A percentile compares a stretch with the other conserved stretches of the same genome.
These are phyloP conservation scores for Sanghuangporus weigelae DNA, from an alignment of 1,284 basidiomycete species.

Conservation along the genomic window DNA sequence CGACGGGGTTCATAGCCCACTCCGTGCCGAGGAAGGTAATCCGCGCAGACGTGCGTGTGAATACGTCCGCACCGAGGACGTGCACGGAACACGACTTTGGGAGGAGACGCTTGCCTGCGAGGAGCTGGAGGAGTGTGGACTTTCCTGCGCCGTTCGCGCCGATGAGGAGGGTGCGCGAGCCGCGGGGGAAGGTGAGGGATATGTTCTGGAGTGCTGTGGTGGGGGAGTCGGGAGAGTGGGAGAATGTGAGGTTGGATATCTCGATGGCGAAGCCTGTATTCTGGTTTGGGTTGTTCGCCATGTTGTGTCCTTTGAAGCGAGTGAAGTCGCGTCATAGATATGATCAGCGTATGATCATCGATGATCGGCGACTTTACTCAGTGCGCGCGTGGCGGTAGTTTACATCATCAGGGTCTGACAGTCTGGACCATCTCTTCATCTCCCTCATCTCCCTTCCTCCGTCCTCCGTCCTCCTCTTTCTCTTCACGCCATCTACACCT, in stretches of 20 bases:
- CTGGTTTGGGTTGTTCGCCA: background rate
- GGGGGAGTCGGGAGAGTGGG: slow-evolving; percentile 37
- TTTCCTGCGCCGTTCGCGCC: slow-evolving; percentile 97
- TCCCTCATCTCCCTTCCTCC: background rate
- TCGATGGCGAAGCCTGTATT: slow-evolving; percentile 37
- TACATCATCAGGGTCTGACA: too few species aligned
- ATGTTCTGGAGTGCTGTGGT: slow-evolving; percentile 60
- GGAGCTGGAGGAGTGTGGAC: slow-evolving; percentile 89
- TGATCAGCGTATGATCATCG: too few species aligned
- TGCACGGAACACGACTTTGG: slow-evolving; percentile 55
- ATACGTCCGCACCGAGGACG: slow-evolving; percentile 82
- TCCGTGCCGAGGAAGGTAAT: slow-evolving; percentile 91
- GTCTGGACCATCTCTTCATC: background rate
- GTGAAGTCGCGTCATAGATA: too few species aligned
- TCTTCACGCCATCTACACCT: background rate
- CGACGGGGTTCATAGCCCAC: slow-evolving; percentile 97
- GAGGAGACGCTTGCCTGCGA: slow-evolving; percentile 86
- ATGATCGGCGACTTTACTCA: too few species aligned
- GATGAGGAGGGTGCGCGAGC: slow-evolving; percentile 77
- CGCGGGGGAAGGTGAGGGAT: slow-evolving; percentile 59
- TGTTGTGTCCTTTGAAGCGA: too few species aligned
- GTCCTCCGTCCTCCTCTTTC: background rate
- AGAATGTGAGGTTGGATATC: slow-evolving; percentile 58
- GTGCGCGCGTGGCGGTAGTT: too few species aligned
- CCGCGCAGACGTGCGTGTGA: slow-evolving; percentile 48